Evolutionary conservation across 768 basidiomycete genomes (phyloP), one percentile per base, ranked within the genome.

Genomic region (Chlorophyllum brunneum): DNA sequence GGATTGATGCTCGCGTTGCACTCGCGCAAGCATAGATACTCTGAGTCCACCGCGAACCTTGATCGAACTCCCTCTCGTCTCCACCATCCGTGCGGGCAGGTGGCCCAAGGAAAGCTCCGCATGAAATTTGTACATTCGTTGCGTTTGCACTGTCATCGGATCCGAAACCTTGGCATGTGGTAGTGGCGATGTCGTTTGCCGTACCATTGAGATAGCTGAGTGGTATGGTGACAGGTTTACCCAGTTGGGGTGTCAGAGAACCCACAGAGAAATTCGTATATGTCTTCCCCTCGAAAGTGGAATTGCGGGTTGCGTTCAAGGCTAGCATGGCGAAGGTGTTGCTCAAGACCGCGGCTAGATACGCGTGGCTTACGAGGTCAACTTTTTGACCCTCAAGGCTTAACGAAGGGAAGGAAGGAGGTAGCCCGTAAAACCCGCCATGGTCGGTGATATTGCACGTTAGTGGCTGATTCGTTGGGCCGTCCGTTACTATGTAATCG

Each of bases 21-120:
- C 61, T 59, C 1, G 61, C 57, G 16, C 62, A 63, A 8, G 22
- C 37, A 10, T 58, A 51, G 18, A 60, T 5, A 6, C 39, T 51
- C 20, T 63, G 62, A 13, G 38, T 46, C 60, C 60, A 63, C 2
- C 49, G 58, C 15, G 59, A 63, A 18, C 52, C 52, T 7, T 36
- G 34, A 3, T 29, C 54, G 5, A 51, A 49, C 7, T 43, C 2
- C 10, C 37, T 31, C 1, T 46, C 31, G 41, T 63, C 58, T 2
- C 62, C 62, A 43, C 60, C 62, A 24, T 63, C 62, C 1, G 57
- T 52, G 3, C 60, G 57, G 30, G 44, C 37, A 5, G 60, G 54
- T 5, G 60, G 58, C 0, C 48, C 62, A 5, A 60, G 27, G 36
- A 61, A 55, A 48, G 56, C 24, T 5, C 46, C 48, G 38, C 59